Evolutionary conservation across 2,329 filamentous ascomycete species (phyloP).

Genomic region (Colletotrichum plurivorum): DNA sequence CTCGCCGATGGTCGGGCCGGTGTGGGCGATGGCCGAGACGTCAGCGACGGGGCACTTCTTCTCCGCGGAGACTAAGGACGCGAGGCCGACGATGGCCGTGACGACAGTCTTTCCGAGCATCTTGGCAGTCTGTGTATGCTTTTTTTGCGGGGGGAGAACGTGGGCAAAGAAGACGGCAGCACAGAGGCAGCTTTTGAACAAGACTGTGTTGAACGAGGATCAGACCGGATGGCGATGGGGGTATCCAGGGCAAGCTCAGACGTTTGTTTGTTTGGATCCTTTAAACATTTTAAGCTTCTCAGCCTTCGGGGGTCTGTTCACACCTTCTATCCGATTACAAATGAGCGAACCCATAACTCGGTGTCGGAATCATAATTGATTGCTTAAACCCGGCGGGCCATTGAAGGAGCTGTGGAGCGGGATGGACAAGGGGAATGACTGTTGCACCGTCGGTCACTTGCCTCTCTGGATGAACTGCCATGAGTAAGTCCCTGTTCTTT

Average conservation of each 20-base stretch:
- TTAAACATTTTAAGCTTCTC: constrained; percentile 25
- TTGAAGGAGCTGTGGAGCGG: constrained; percentile 6
- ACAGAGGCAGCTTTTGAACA: background rate
- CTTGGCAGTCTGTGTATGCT: background rate
- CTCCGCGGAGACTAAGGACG: constrained; percentile 14
- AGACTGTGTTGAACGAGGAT: background rate
- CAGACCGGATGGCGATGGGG: constrained; percentile 14
- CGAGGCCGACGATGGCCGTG: constrained; percentile 20
- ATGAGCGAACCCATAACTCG: constrained; percentile 24
- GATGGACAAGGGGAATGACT: background rate
- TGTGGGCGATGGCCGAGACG: constrained; percentile 33
- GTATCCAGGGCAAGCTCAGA: background rate
- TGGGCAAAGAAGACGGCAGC: too few relatives aligned
- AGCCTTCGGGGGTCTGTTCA: background rate
- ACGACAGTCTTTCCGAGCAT: constrained; percentile 31
- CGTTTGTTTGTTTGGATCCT: background rate
- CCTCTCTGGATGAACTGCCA: background rate
- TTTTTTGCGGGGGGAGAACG: background rate
- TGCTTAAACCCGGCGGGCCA: background rate
- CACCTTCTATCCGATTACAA: constrained; percentile 30
- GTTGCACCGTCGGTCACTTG: constrained; percentile 4
- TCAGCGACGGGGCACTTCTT: constrained; percentile 29
- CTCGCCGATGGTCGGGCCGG: constrained; percentile 34
- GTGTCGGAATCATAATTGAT: constrained; percentile 2
- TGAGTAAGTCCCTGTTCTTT: too few relatives aligned